Evolutionary conservation across 2,329 filamentous ascomycete genomes (phyloP), one percentile per base, ranked within the genome.

Genomic region (Cladosporium sp.): DNA sequence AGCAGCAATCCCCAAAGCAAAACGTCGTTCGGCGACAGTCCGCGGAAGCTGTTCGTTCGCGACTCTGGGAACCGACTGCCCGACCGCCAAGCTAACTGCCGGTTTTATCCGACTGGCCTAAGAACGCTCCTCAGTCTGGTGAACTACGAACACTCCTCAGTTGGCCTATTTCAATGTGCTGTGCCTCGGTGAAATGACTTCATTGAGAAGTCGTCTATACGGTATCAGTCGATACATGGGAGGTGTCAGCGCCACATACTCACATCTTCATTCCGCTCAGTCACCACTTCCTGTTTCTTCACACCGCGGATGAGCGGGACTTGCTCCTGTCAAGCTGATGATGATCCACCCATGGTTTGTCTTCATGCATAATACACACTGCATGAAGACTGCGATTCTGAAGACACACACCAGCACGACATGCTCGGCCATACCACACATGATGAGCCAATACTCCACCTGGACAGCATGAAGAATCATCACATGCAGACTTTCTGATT

Each of bases 1-100:
- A 54, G 51, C 51, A 54, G 51, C 51, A 30, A 30, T 54, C 51
- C 51, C 26, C 51, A 53, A 28, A 53, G 49, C 49, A 46, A 54
- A 54, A 54, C 36, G 14, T 18, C 36, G 36, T 43, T 43, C 36
- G 36, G 36, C 36, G 36, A 43, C 36, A n/a, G 16, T 3, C 36
- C 36, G 36, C 36, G 36, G 36, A n/a, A 43, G 36, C 36, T 43
- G 16, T n/a, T 46, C 39, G 39, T 46, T 46, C 39, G 39, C 39
- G 39, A 39, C 34, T 18, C 34, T 39, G 34, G 8, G 13, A 39
- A 16, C 34, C 34, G 34, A 39, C 34, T 18, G n/a, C n/a, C n/a
- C n/a, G n/a, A n/a, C n/a, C n/a, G 34, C 34, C 34, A 39, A 39
- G 34, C 5, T 1, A 30, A 10, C 34, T 7, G 39, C 39, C 39